These are phyloP conservation scores for Naganishia vishniacii DNA, from an alignment of 768 basidiomycete species.

Conservation along the genomic window DNA sequence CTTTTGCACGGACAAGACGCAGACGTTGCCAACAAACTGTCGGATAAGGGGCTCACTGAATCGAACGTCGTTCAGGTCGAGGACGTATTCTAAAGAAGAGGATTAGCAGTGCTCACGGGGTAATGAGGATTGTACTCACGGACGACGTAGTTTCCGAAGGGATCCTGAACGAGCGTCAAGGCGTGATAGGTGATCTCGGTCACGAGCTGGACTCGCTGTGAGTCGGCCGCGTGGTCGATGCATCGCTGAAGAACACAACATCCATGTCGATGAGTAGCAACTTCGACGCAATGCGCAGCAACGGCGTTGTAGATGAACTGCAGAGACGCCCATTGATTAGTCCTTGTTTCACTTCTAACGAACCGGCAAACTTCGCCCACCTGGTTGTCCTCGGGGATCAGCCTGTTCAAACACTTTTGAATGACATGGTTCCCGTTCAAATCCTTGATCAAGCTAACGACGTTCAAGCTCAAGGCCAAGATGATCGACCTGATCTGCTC, in stretches of 20 bases:
- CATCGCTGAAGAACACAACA: conserved; percentile 98
- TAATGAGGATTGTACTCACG: conserved; percentile 49
- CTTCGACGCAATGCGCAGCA: conserved; percentile 96
- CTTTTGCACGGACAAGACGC: conserved; percentile 95
- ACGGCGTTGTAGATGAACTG: conserved; percentile 99
- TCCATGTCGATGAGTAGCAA: conserved; percentile 72
- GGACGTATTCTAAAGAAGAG: conserved; percentile 89
- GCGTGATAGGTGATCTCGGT: conserved; percentile 99
- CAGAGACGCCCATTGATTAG: conserved; percentile 10
- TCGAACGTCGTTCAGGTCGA: conserved; percentile 95
- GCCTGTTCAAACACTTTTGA: conserved; percentile 97
- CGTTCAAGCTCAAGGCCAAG: conserved; percentile 89
- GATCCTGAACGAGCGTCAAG: conserved; percentile 93
- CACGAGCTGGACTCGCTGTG: conserved; percentile 90
- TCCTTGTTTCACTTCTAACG: too few species aligned
- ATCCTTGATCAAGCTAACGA: conserved; percentile 98
- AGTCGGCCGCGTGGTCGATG: conserved; percentile 94
- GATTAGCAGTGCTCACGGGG: conserved; percentile 66
- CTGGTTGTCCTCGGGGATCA: conserved; percentile 98
- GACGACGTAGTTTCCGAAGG: conserved; percentile 53
- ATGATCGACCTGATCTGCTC: conserved; percentile 92
- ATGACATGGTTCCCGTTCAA: conserved; percentile 56
- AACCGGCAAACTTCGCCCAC: too few species aligned
- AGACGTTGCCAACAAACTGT: conserved; percentile 95
- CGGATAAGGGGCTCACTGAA: conserved; percentile 97